Evolutionary conservation across 2,329 filamentous ascomycete species (phyloP), one percentile per base, ranked within the genome.

Genomic region (Podosphaera fusca): DNA sequence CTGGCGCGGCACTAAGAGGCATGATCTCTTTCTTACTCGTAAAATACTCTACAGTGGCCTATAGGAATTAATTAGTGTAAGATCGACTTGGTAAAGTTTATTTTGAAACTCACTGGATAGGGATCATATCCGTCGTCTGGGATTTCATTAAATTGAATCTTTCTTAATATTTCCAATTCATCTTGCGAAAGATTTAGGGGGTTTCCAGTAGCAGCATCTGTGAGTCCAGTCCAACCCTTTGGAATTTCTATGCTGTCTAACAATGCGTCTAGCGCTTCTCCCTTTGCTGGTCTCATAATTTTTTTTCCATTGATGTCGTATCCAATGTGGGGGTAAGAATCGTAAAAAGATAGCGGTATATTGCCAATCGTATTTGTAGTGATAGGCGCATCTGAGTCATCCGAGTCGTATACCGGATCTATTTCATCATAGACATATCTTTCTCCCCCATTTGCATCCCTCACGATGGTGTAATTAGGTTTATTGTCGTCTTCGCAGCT

Each of bases 241-340:
- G 92, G 92, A 40, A 98, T 75, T 67, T 98, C 92, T 65, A 98
- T 98, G 70, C 86, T 95, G 65, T 98, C 90, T 8, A 98, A 75
- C 49, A 98, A 76, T 10, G 88, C 87, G 73, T 98, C 92, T 36
- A 98, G 73, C 40, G 92, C 92, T 68, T 95, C 85, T 56, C 90
- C 90, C 63, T 88, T 90, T 3, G 94, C 92, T 5, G 92, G 92
- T 56, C 92, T 84, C 82, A 95, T 86, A 61, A 98, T 95, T 70
- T 86, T 94, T 77, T 94, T 95, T 69, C 92, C 92, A 69, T 98
- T 94, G 73, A 98, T 96, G 65, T 95, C 87, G 71, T 98, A 98
- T 59, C 92, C 92, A 67, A 98, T 95, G 69, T 98, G 92, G 55
- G 92, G 92, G 68, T 95, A 98, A 40, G 87, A 85, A 69, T 98